Evolutionary conservation across 2,329 filamentous ascomycete species (phyloP).

Genomic region (Ophiostoma sp.): DNA sequence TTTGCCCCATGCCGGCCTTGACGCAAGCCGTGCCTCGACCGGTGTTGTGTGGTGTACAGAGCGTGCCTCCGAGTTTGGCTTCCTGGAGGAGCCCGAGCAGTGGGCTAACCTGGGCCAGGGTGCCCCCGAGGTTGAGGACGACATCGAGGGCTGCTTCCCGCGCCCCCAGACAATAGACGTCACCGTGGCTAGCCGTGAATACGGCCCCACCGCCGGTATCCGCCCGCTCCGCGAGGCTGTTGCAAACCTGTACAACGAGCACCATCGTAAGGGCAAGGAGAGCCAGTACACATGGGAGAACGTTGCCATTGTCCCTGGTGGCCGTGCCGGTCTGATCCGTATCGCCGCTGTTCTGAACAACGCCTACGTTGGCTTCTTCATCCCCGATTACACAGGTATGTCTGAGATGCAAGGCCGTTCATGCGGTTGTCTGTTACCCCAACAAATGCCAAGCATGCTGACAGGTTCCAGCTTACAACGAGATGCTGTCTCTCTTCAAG

Average conservation of each 20-base stretch:
- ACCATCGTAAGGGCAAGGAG: constrained; percentile 79
- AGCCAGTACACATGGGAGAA: constrained; percentile 97
- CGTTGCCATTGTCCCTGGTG: constrained; percentile 91
- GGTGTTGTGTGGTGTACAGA: constrained; percentile 93
- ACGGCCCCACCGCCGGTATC: constrained; percentile 91
- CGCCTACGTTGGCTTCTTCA: constrained; percentile 88
- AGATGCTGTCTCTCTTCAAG: constrained; percentile 93
- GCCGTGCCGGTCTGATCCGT: constrained; percentile 84
- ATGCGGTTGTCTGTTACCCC: neutral
- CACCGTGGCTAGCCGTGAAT: constrained; percentile 74
- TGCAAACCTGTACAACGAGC: constrained; percentile 85
- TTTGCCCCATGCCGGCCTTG: constrained; percentile 83
- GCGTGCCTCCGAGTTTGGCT: constrained; percentile 83
- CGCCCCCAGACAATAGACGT: constrained; percentile 75
- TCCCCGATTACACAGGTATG: constrained; percentile 79
- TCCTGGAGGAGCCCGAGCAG: constrained; percentile 68
- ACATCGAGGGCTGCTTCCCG: constrained; percentile 83
- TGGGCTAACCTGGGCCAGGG: constrained; percentile 96
- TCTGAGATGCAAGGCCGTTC: constrained; percentile 14
- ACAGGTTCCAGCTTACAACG: constrained; percentile 83
- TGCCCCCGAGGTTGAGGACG: constrained; percentile 87
- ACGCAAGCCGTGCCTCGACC: constrained; percentile 80
- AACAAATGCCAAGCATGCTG: neutral
- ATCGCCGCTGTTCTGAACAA: constrained; percentile 93
- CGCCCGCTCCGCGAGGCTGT: constrained; percentile 84